phyloP scores from a whole-genome alignment of 2,329 filamentous ascomycete genomes.

The Zymoseptoria pseudotritici region DNA sequence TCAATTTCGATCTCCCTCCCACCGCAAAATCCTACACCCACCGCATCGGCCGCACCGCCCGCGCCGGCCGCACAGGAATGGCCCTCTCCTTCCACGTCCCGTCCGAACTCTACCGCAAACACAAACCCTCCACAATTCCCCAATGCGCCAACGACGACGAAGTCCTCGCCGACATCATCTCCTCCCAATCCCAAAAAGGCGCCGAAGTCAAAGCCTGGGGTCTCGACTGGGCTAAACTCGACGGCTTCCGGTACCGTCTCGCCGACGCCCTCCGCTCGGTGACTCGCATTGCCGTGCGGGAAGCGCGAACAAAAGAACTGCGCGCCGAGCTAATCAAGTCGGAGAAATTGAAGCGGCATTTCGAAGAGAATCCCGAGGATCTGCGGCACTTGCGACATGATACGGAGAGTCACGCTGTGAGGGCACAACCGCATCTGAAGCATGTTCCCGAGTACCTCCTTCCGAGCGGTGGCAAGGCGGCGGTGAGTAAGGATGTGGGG shows the following conservation, averaged over 20 bases:
- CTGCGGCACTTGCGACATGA: slow-evolving; percentile 84
- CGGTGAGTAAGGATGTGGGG: slow-evolving; percentile 57
- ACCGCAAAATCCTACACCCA: slow-evolving; percentile 93
- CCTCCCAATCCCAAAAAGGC: slow-evolving; percentile 68
- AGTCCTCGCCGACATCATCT: slow-evolving; percentile 69
- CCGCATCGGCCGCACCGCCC: slow-evolving; percentile 85
- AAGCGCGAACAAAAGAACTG: slow-evolving; percentile 81
- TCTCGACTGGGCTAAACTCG: slow-evolving; percentile 90
- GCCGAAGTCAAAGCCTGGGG: slow-evolving; percentile 82
- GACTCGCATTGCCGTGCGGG: slow-evolving; percentile 80
- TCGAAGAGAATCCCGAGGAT: slow-evolving; percentile 92
- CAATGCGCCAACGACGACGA: slow-evolving; percentile 77
- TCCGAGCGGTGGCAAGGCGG: slow-evolving; percentile 64
- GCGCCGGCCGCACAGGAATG: slow-evolving; percentile 87
- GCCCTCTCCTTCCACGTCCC: slow-evolving; percentile 93
- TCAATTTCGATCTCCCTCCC: slow-evolving; percentile 93
- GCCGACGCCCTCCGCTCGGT: slow-evolving; percentile 85
- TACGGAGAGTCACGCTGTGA: slow-evolving; percentile 72
- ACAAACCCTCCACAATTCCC: slow-evolving; percentile 73
- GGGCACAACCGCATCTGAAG: slow-evolving; percentile 82
- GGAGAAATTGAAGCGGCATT: slow-evolving; percentile 89
- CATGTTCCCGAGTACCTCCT: slow-evolving; percentile 92
- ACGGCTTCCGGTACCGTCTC: slow-evolving; percentile 91
- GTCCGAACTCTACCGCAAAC: slow-evolving; percentile 72
- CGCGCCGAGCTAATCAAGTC: slow-evolving; percentile 85